phyloP scores from a whole-genome alignment of 139 green algal genomes.

The Coelastrella sp. region DNA sequence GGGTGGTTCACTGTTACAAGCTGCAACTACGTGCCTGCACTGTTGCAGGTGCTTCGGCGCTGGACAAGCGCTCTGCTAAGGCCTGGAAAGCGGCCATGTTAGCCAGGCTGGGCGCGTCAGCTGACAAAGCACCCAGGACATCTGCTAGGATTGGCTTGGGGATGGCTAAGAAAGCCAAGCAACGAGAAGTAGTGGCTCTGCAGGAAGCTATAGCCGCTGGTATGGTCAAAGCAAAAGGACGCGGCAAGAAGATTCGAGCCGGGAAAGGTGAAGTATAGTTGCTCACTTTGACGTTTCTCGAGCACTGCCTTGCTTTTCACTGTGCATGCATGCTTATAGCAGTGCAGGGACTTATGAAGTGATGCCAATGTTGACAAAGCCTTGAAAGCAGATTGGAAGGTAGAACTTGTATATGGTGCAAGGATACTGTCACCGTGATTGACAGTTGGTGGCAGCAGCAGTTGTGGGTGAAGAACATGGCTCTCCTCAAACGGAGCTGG shows the following conservation, averaged over 20 bases:
- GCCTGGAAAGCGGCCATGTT: conserved; percentile 70
- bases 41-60: conserved; percentile 56
- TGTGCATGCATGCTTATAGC: no score
- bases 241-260: conserved; percentile 70
- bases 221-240: conserved; percentile 71
- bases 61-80: conserved; percentile 76
- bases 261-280: conserved; percentile 36
- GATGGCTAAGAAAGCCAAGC: conserved; percentile 62
- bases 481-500: no score
- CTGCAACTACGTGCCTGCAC: no score
- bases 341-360: no score
- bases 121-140: conserved; percentile 59
- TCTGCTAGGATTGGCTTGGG: conserved; percentile 60
- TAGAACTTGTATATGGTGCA: no score
- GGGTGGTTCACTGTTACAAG: not conserved
- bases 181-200: conserved; percentile 63
- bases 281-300: no score
- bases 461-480: no score
- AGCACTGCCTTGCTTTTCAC: no score
- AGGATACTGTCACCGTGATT: no score
- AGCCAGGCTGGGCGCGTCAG: conserved; percentile 63
- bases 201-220: conserved; percentile 78
- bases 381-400: no score
- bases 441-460: no score
- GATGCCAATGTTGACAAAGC: no score